Evolutionary conservation across 352 stramenopile genomes (phyloP).

Genomic region (Phytopythium kandeliae): DNA sequence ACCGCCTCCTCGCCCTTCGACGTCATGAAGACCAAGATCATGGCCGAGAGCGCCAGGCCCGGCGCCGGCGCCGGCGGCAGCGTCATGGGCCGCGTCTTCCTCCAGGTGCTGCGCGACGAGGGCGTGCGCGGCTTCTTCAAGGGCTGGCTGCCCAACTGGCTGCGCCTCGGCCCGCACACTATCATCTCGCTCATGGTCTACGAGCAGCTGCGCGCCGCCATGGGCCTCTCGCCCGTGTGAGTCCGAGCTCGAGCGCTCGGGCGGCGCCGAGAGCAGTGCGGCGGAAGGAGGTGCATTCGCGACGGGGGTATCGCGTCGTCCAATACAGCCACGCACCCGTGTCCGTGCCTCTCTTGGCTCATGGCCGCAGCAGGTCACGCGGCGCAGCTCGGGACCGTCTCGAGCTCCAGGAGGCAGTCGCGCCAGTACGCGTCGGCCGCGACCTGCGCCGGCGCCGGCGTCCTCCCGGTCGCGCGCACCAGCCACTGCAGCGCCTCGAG

Average conservation of each 20-base stretch:
- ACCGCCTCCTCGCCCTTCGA: conserved; percentile 70
- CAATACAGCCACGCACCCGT: no score
- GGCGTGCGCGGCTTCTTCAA: conserved; percentile 72
- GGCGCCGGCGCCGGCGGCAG: conserved; percentile 29
- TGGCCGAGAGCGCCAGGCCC: conserved; percentile 31
- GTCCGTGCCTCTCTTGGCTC: no score
- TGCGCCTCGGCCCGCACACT: conserved; percentile 64
- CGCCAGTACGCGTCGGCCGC: not conserved
- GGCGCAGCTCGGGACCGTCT: not conserved
- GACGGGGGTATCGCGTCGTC: no score
- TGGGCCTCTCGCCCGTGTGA: conserved; percentile 54
- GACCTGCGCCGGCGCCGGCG: no score
- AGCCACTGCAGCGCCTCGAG: not conserved
- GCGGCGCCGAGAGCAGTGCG: no score
- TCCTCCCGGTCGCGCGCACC: not conserved
- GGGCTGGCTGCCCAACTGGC: conserved; percentile 70
- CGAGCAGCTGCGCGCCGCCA: conserved; percentile 49
- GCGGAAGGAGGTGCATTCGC: no score
- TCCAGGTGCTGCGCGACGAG: conserved; percentile 44
- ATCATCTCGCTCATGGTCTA: conserved; percentile 78
- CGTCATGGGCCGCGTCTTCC: conserved; percentile 48
- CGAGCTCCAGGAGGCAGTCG: not conserved
- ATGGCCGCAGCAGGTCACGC: not conserved
- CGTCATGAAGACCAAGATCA: conserved; percentile 85
- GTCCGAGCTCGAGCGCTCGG: no score